Percentiles rank a stretch among this genome's conserved stretches.
These are phyloP conservation scores for Straminergon stramineum DNA, from an alignment of 225 moss, liverwort and hornwort species.

Conservation along the genomic window DNA sequence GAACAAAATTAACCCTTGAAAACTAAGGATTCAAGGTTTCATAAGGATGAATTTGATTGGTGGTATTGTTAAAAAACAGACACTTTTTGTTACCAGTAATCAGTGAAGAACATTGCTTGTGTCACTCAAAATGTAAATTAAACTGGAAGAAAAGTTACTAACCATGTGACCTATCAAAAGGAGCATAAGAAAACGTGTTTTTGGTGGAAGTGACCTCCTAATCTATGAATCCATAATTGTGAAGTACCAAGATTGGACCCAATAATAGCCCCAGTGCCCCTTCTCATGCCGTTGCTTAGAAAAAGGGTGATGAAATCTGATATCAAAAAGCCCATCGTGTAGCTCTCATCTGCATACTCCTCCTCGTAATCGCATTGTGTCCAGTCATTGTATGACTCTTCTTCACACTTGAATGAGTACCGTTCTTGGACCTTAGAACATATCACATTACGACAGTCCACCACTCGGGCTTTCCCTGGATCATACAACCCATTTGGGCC, in stretches of 20 bases:
- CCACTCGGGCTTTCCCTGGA: slow-evolving; percentile 22
- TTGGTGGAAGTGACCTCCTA: no score
- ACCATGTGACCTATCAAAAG: no score
- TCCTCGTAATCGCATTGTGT: slow-evolving; percentile 73
- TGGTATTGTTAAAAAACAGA: not conserved
- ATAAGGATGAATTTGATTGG: not conserved
- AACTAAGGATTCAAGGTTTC: not conserved
- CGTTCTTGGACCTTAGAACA: slow-evolving; percentile 50
- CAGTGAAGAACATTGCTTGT: not conserved
- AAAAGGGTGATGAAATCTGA: slow-evolving; percentile 38
- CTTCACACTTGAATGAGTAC: slow-evolving; percentile 20
- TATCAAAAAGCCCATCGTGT: slow-evolving; percentile 63
- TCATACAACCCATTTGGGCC: slow-evolving; percentile 64
- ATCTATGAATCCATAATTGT: not conserved
- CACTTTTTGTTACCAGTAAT: not conserved
- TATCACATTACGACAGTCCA: slow-evolving; percentile 44
- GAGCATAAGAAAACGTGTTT: not conserved
- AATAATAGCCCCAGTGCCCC: slow-evolving; percentile 14
- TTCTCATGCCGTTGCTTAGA: slow-evolving; percentile 52
- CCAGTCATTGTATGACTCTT: not conserved
- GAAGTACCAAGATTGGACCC: slow-evolving; percentile 32
- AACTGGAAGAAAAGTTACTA: not conserved
- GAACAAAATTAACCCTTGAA: not conserved
- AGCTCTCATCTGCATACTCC: slow-evolving; percentile 65
- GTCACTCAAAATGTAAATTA: not conserved